phyloP scores from a whole-genome alignment of 2,329 filamentous ascomycete species.

The Fusarium pseudonygamai region DNA sequence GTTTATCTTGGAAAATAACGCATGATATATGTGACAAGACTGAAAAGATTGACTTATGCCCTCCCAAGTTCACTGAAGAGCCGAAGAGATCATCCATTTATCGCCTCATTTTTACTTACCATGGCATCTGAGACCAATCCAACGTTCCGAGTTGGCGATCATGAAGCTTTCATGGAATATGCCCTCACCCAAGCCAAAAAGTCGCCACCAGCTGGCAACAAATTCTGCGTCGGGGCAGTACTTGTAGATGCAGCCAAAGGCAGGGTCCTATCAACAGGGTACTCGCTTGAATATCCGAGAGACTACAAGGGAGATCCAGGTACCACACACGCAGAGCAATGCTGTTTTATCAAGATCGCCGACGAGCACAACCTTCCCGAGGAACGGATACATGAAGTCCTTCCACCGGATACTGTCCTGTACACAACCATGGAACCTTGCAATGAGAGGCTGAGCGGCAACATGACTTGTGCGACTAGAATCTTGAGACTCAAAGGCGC shows the following conservation, averaged over 20 bases:
- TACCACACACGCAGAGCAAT: constrained; percentile 54
- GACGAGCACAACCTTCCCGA: constrained; percentile 49
- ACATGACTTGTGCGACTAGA: constrained; percentile 49
- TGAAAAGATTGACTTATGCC: too few relatives aligned
- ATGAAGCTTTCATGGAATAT: constrained; percentile 51
- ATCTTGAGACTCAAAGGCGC: constrained; percentile 47
- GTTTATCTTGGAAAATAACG: neutral
- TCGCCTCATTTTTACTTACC: neutral
- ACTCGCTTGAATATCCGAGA: constrained; percentile 51
- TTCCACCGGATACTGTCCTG: constrained; percentile 51
- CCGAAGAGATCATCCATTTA: too few relatives aligned
- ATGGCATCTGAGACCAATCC: constrained; percentile 22
- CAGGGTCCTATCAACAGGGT: constrained; percentile 54
- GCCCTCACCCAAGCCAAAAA: constrained; percentile 48
- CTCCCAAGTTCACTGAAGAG: too few relatives aligned
- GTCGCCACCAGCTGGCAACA: constrained; percentile 50
- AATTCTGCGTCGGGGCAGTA: constrained; percentile 55
- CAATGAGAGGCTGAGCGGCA: constrained; percentile 52
- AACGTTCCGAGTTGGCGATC: constrained; percentile 43
- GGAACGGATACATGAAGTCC: constrained; percentile 47
- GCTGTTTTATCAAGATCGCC: constrained; percentile 57
- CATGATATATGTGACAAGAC: too few relatives aligned
- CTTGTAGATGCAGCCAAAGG: constrained; percentile 50
- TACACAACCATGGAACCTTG: constrained; percentile 60
- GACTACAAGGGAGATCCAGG: constrained; percentile 51